These are phyloP conservation scores for Cercis canadensis DNA, from an alignment of 306 rosid genomes.

Conservation along the genomic window DNA sequence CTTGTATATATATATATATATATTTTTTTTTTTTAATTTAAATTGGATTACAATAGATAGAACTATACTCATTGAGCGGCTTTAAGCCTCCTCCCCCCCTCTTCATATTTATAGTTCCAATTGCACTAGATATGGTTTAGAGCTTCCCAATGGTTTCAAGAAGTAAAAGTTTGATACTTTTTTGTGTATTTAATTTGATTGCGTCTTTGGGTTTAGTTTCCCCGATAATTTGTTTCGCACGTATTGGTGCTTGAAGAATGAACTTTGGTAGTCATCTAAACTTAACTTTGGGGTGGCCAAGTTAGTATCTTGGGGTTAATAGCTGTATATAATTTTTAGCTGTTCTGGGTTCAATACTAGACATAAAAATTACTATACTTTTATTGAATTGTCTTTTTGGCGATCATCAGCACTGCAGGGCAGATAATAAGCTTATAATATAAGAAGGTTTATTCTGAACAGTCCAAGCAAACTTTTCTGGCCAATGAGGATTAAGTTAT, in stretches of 20 bases:
- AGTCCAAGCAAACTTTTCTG: not conserved
- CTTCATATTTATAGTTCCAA: not conserved
- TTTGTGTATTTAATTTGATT: not conserved
- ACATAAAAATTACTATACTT: not conserved
- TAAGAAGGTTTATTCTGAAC: constrained; percentile 5
- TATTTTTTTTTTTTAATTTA: too few species aligned
- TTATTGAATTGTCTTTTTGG: not conserved
- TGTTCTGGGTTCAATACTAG: constrained; percentile 1
- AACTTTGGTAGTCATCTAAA: not conserved
- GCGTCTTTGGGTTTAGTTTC: not conserved
- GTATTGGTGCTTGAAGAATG: not conserved
- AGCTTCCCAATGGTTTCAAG: not conserved
- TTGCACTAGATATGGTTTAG: not conserved
- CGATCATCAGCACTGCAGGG: not conserved
- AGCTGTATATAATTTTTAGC: constrained; percentile 4
- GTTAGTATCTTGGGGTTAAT: not conserved
- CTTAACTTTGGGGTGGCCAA: not conserved
- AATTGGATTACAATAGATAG: too few species aligned
- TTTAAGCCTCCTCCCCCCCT: not conserved
- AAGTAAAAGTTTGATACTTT: not conserved
- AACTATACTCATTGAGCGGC: not conserved
- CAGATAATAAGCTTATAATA: not conserved
- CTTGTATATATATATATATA: too few species aligned
- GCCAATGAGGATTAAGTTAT: not conserved
- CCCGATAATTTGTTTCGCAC: not conserved